Conservation (phyloP, 257 asterid species). For the Solanum sitiens region DNA sequence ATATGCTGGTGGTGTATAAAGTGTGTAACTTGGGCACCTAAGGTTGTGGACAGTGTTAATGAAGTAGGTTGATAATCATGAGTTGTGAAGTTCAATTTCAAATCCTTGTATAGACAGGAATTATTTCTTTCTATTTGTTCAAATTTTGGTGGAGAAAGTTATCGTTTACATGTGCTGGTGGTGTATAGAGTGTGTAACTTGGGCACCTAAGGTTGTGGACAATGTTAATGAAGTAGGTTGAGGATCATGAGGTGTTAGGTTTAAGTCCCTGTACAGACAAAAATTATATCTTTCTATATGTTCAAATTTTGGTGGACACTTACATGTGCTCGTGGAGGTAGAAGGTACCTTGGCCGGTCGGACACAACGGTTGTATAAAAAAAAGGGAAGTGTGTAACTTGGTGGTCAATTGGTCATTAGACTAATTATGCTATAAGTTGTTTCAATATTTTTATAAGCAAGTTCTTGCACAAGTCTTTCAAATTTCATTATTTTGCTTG, state of each 20-base stretch:
- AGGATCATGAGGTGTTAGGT: not conserved
- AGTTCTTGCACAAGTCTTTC: not conserved
- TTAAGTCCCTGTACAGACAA: not conserved
- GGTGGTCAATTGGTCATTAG: not conserved
- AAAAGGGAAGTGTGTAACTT: too few species aligned
- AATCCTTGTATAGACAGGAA: not conserved
- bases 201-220: not conserved
- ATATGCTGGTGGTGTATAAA: not conserved
- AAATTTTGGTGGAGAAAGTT: not conserved
- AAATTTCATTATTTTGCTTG: not conserved
- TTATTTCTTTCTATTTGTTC: not conserved
- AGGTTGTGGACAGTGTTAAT: not conserved
- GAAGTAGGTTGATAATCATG: not conserved
- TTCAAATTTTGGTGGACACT: not conserved
- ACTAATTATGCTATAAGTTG: not conserved
- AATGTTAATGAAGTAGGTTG: not conserved
- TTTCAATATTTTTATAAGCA: not conserved
- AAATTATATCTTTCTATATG: not conserved
- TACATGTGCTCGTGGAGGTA: not conserved
- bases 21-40: not conserved
- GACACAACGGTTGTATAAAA: too few species aligned
- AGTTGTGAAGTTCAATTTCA: too few species aligned
- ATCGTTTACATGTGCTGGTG: not conserved
- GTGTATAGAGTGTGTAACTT: not conserved
- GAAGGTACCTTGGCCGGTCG: not conserved